Evolutionary conservation across 1,139 yeast genomes (phyloP).

Genomic region (Insectozyma bohioensis): DNA sequence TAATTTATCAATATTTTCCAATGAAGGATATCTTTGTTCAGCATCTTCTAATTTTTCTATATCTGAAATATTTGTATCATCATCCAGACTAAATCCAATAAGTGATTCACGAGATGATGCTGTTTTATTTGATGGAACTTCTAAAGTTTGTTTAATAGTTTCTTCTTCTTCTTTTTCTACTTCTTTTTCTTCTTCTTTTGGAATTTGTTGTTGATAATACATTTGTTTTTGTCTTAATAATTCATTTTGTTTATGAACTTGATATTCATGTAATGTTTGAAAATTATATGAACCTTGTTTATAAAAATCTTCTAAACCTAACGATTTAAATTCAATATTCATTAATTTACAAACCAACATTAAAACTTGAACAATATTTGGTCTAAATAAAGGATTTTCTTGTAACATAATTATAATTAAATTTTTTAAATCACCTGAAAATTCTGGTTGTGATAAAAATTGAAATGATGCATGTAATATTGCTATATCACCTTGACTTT

Average conservation of each 20-base stretch:
- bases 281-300: conserved; percentile 42
- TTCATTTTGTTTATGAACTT: conserved; percentile 39
- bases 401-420: conserved; percentile 77
- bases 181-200: conserved; percentile 2
- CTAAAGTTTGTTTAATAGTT: conserved; percentile 3
- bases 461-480: conserved; percentile 66
- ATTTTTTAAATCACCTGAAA: conserved; percentile 64
- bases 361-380: conserved; percentile 74
- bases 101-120: conserved; percentile 10
- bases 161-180: neutral
- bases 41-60: conserved; percentile 39
- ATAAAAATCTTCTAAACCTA: conserved; percentile 39
- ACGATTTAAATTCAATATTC: conserved; percentile 26
- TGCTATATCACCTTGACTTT: conserved; percentile 70
- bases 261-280: conserved; percentile 47
- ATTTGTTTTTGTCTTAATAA: conserved; percentile 35
- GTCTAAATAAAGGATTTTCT: conserved; percentile 78
- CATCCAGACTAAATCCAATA: conserved; percentile 14
- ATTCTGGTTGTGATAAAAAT: conserved; percentile 56
- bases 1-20: conserved; percentile 28
- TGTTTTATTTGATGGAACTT: conserved; percentile 4
- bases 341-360: conserved; percentile 37
- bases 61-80: conserved; percentile 18
- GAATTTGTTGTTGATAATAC: conserved; percentile 32
- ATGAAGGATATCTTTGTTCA: conserved; percentile 45